Conservation (phyloP, 306 rosid genomes). For the Citrullus mucosospermus region DNA sequence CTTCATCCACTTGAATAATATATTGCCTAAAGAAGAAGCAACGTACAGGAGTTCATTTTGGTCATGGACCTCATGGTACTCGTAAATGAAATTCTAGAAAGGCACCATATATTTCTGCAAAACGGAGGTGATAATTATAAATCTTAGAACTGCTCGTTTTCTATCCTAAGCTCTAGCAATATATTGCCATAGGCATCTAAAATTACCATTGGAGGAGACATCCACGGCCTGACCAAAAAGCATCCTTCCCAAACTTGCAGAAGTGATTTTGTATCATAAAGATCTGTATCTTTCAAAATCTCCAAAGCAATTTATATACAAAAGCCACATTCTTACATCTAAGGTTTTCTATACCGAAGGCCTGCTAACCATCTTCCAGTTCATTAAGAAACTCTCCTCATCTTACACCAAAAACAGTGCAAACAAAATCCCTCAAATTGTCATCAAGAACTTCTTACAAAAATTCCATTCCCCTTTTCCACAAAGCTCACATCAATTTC, state of each 20-base stretch:
- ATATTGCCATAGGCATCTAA: background rate
- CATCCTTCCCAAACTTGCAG: background rate
- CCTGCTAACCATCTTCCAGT: background rate
- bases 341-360: background rate
- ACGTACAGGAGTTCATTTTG: background rate
- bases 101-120: too few species aligned
- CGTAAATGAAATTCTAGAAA: too few species aligned
- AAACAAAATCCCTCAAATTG: background rate
- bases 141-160: background rate
- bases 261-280: background rate
- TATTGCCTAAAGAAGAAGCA: background rate
- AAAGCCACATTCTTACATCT: background rate
- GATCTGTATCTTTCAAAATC: background rate
- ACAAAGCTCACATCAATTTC: too few species aligned
- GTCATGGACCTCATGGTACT: background rate
- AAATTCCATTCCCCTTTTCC: background rate
- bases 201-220: background rate
- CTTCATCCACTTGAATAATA: background rate
- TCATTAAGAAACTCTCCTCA: background rate
- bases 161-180: background rate
- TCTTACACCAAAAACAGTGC: background rate
- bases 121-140: background rate
- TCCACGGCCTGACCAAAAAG: background rate
- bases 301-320: background rate
- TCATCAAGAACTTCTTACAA: background rate